phyloP scores from a whole-genome alignment of 1,284 basidiomycete species.

The Hymenochaete sp. region DNA sequence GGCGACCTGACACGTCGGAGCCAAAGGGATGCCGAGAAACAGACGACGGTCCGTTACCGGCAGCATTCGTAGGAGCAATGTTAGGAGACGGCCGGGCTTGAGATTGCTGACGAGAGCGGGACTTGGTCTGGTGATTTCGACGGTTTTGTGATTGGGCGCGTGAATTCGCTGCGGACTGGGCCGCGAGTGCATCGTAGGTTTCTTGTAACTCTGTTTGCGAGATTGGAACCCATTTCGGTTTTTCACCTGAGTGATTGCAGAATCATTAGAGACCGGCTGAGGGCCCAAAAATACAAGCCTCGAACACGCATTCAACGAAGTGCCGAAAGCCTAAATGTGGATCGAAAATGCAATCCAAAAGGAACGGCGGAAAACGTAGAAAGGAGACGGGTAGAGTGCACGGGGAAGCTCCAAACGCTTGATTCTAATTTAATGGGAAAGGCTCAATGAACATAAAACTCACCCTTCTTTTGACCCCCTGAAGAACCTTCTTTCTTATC shows the following conservation, averaged over 20 bases:
- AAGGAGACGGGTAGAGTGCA: not conserved
- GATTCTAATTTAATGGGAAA: not conserved
- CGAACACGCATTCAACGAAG: too few relatives aligned
- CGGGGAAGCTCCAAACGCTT: not conserved
- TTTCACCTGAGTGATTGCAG: conserved; percentile 37
- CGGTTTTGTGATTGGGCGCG: conserved; percentile 15
- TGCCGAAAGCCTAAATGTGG: not conserved
- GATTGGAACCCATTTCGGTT: conserved; percentile 52
- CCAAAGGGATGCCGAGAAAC: not conserved
- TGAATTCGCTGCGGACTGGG: conserved; percentile 21
- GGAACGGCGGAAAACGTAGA: not conserved
- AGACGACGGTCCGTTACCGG: too few relatives aligned
- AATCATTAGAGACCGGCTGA: too few relatives aligned
- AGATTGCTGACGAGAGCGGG: conserved; percentile 16
- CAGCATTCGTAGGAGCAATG: not conserved
- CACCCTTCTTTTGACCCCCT: not conserved
- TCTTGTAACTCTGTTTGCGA: conserved; percentile 49
- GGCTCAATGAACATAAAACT: not conserved
- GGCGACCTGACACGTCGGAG: conserved; percentile 4
- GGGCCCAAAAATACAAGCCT: not conserved
- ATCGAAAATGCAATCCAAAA: not conserved
- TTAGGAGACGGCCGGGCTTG: conserved; percentile 6
- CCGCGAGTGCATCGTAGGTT: conserved; percentile 37
- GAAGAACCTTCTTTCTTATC: conserved; percentile 21
- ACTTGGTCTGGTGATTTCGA: conserved; percentile 10